Conservation (phyloP, 352 stramenopile genomes). For the Phytophthora colocasiae region DNA sequence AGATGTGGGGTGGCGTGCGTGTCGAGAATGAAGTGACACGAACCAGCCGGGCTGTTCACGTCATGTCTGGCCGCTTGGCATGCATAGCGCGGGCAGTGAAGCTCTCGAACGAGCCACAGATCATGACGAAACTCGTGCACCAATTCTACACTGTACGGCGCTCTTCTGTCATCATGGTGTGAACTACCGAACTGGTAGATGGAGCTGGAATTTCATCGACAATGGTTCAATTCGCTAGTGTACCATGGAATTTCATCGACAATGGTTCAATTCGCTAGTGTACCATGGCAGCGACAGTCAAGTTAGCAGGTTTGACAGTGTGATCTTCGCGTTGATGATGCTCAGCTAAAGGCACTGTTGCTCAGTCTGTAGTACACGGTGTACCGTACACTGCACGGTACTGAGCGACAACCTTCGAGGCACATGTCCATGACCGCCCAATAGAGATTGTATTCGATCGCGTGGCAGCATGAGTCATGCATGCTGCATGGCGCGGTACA, state of each 20-base stretch:
- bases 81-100: conserved; percentile 11
- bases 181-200: too few relatives aligned
- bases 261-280: conserved; percentile 6
- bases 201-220: not conserved
- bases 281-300: not conserved
- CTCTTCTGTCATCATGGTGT: too few relatives aligned
- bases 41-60: conserved; percentile 3
- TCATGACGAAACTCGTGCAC: too few relatives aligned
- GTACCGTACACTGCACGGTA: too few relatives aligned
- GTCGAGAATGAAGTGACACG: conserved; percentile 21
- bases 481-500: not conserved
- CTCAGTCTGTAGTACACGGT: too few relatives aligned
- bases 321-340: not conserved
- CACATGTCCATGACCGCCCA: conserved; percentile 4
- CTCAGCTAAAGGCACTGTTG: not conserved
- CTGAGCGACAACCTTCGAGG: not conserved
- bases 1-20: conserved; percentile 13
- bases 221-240: conserved; percentile 8
- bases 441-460: not conserved
- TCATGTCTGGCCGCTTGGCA: conserved; percentile 6
- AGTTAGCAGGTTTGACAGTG: not conserved
- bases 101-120: not conserved
- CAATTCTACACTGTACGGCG: too few relatives aligned
- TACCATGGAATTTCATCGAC: not conserved
- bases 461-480: not conserved